These are phyloP conservation scores for Cerioporus squamosus DNA, from an alignment of 1,284 basidiomycete species.

Conservation along the genomic window DNA sequence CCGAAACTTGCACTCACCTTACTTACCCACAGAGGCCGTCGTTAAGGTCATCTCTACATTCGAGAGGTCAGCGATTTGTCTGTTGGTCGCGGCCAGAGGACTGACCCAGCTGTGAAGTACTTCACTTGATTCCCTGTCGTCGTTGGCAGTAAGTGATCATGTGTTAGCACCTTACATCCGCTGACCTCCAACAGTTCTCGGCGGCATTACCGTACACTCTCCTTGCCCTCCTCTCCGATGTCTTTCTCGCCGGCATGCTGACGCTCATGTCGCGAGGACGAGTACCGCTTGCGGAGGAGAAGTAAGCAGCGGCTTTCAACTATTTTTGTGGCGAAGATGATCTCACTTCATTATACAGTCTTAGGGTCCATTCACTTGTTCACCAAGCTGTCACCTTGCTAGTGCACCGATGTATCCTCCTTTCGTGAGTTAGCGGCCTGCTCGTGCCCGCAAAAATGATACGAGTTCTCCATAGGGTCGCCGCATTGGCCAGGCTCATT, in stretches of 20 bases:
- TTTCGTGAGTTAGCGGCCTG: conserved; percentile 11
- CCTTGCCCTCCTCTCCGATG: conserved; percentile 22
- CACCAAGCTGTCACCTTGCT: conserved; percentile 18
- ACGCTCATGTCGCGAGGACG: conserved; percentile 19
- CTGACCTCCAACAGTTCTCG: conserved; percentile 6
- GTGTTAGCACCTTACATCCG: background rate
- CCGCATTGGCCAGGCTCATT: conserved; percentile 16
- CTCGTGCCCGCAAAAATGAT: background rate
- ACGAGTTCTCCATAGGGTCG: background rate
- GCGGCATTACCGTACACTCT: conserved; percentile 24
- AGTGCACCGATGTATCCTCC: conserved; percentile 24
- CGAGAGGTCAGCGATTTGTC: conserved; percentile 4
- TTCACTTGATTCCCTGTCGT: conserved; percentile 12
- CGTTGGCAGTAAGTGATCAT: conserved; percentile 11
- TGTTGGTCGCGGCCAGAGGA: too few relatives aligned
- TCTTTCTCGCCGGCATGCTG: conserved; percentile 20
- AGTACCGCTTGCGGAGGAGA: conserved; percentile 14
- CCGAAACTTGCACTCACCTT: background rate
- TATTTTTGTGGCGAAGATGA: too few relatives aligned
- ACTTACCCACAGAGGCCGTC: conserved; percentile 10
- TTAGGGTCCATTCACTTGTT: conserved; percentile 6
- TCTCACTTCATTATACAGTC: background rate
- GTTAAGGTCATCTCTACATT: conserved; percentile 22
- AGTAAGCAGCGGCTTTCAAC: background rate
- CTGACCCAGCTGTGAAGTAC: background rate